Base-by-base conservation (phyloP, 2,329 filamentous ascomycete species). In the Magnaporthiopsis rhizophila region DNA sequence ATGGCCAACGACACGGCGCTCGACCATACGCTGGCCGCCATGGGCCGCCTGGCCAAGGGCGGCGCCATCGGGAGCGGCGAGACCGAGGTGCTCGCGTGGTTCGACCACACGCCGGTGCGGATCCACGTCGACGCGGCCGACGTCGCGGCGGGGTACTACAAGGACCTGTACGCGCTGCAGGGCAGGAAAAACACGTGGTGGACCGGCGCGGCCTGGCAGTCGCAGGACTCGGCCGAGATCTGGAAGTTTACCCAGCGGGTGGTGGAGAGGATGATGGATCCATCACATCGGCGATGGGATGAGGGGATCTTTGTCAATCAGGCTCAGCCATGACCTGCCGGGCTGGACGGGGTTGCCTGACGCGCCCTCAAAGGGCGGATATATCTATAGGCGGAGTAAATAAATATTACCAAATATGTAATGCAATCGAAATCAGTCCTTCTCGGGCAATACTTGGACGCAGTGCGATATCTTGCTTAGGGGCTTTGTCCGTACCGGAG, bases 151-250 rank as follows among this genome's bases (percentile, higher is more conserved):
- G 71, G 72, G 0, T 74, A 73, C 57, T 74, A 73, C 62, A 64
- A 64, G 18, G 56, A 67, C 26, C 50, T 72, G 63, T 65, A 70
- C 58, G 67, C 36, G 15, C 50, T 74, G 30, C 71, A 74, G 32
- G 72, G 72, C 3, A 53, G 65, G 38, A 63, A 60, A 36, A 69
- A 67, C 28, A 73, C 71, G 9, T 73, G 64, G 59, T 73, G 65
- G 64, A 72, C 69, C 3, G 72, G 72, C 3, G 68, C 68, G n/a
- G 68, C 71, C 13, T 72, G 71, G 67, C 66, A 72, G 34, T 69
- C 69, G 7, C 72, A 75, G 36, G 72, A 73, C 68, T 72, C 72
- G 3, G 67, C 63, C 56, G 61, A 66, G n/a, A 65, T 76, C 21
- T 75, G 72, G 72, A 65, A 70, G 9, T 74, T 73, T 59, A 74